Evolutionary conservation across 2,329 filamentous ascomycete genomes (phyloP), one percentile per base, ranked within the genome.

Genomic region (Diaporthe sp.): DNA sequence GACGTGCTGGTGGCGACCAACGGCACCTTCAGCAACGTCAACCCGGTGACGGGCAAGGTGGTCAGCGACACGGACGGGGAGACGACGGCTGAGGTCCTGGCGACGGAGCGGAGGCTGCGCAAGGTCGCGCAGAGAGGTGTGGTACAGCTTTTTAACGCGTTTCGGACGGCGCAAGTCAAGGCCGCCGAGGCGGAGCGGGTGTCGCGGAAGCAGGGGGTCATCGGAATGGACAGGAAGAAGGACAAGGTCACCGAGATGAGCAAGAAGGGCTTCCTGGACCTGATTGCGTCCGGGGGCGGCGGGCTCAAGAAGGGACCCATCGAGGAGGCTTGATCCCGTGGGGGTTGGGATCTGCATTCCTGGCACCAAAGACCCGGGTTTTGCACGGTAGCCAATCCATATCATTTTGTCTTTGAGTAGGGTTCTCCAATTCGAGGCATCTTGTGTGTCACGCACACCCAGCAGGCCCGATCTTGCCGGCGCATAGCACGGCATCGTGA

Each of bases 211-310:
- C 90, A 93, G 76, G 94, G 95, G 4, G 87, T 97, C 0, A 90
- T 98, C 44, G 96, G 96, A 2, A 92, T 95, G 81, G 90, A 90
- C 77, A 92, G 94, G 84, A 91, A 95, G 78, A 94, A 97, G 85
- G 95, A 97, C 85, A 95, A 94, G 86, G 89, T 98, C 71, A 97
- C 95, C 79, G 96, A 98, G 88, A 97, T 99, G 93, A 98, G 94
- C 84, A 97, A 98, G 87, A 94, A 98, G 86, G 96, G 96, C 0
- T 99, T 98, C 86, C 85, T 99, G 83, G 96, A 98, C 77, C 86
- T 98, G 83, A 98, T 99, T 82, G 90, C 91, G 5, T 90, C 89
- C 2, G 90, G 91, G 28, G 91, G 91, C 15, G 90, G 90, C 0
- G 87, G 86, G 31, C 78, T 91, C 79, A 92, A 91, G 80, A 91